Base-by-base conservation (phyloP, 2,329 filamentous ascomycete genomes). In the Cladobotryum protrusum region DNA sequence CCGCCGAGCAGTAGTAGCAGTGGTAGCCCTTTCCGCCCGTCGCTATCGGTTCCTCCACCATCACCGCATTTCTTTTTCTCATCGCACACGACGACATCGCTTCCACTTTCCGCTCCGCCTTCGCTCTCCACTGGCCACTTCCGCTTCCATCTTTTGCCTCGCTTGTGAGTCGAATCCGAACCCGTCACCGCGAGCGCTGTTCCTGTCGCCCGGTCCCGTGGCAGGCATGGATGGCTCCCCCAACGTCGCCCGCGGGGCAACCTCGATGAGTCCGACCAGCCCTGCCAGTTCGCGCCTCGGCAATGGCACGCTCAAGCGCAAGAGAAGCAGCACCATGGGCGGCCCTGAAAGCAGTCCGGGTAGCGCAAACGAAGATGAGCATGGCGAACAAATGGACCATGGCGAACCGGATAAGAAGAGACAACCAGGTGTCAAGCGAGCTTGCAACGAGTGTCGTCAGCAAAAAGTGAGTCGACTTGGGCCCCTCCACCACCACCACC, bases 371-470 rank as follows among this genome's bases (percentile, higher is more conserved):
- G 71, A 75, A 45, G 75, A 74, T 50, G 77, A 77, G 50, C 74
- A 82, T 51, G 81, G 82, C 52, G 79, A 82, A 24, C 54, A 54
- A n/a, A 52, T 47, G 29, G 74, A 82, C 49, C 65, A 72, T 45
- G 70, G 74, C 44, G 75, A 78, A 47, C 67, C 73, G 43, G 79
- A 83, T 59, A 80, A 79, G 68, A 82, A 81, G 67, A 76, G 82
- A 53, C 80, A 84, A 57, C 82, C 83, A 20, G 82, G 82, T 48
- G 83, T 86, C 44, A 89, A 92, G 72, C 78, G 88, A 60, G 87
- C 87, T 5, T 92, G 87, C 69, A 91, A 91, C 63, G 87, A 92
- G 67, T 92, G 87, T 64, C 79, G 87, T 54, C 87, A 92, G 70
- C 87, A 92, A 69, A 92, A 92, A 76, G 87, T 89, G 71, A 77